Conservation (phyloP, 768 basidiomycete species). For the Lentinula edodes region DNA sequence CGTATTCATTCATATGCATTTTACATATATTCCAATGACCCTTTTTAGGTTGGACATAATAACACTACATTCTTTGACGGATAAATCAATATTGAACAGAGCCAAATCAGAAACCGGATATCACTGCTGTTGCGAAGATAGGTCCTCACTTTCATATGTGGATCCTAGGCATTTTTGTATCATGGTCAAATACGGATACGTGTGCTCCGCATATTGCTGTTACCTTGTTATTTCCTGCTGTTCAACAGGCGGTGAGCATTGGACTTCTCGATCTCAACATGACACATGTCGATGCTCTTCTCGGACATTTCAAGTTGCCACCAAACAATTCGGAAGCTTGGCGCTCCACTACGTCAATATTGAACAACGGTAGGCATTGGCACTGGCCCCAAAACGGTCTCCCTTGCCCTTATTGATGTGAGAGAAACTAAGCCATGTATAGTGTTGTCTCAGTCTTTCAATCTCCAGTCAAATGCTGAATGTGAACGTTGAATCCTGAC, state of each 20-base stretch:
- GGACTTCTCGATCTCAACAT: not conserved
- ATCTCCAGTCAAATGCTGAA: too few relatives aligned
- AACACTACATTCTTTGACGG: not conserved
- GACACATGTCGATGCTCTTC: not conserved
- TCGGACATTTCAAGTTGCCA: not conserved
- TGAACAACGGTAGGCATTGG: not conserved
- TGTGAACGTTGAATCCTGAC: too few relatives aligned
- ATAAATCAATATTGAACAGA: not conserved
- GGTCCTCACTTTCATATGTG: not conserved
- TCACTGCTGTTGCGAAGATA: not conserved
- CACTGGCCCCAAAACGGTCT: not conserved
- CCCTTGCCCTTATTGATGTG: not conserved
- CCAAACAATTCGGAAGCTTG: not conserved
- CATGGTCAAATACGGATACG: not conserved
- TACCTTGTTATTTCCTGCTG: not conserved
- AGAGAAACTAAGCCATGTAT: too few relatives aligned
- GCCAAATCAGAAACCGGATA: not conserved
- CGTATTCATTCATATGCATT: slow-evolving; percentile 3
- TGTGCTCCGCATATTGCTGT: not conserved
- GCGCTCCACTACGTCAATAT: not conserved
- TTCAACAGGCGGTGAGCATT: not conserved
- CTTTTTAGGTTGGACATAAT: not conserved
- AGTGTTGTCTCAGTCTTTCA: too few relatives aligned
- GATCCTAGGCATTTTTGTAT: not conserved
- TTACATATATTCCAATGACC: slow-evolving; percentile 1